A percentile compares a stretch with the other conserved stretches of the same genome.
Conservation (phyloP, 305 asterid genomes). For the Fraxinus ornus region DNA sequence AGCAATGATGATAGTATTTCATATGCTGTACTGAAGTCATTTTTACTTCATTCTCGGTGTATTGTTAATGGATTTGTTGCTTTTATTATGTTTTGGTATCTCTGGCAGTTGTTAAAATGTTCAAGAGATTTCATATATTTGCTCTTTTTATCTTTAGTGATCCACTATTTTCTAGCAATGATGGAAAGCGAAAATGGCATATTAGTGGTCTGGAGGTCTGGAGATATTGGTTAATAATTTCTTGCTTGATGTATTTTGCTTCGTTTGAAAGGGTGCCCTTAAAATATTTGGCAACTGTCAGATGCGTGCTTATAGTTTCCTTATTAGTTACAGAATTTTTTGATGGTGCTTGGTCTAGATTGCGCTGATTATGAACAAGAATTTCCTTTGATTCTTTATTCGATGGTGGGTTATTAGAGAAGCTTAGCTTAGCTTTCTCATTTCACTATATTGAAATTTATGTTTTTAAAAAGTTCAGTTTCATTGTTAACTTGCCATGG, state of each 20-base stretch:
- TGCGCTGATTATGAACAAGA: neutral
- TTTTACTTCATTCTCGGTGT: neutral
- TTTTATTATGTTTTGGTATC: neutral
- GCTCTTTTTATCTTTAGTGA: neutral
- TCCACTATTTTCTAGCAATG: neutral
- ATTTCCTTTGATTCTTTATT: neutral
- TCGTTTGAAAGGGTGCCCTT: neutral
- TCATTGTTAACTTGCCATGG: neutral
- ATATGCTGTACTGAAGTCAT: neutral
- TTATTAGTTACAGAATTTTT: neutral
- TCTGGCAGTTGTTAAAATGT: neutral
- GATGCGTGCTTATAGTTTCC: too few relatives aligned
- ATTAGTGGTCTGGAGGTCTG: neutral
- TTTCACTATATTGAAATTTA: neutral
- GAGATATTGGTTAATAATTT: neutral
- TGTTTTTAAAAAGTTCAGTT: neutral
- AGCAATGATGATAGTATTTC: too few relatives aligned
- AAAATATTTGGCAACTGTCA: neutral
- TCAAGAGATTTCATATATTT: neutral
- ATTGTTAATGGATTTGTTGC: slow-evolving; percentile 6
- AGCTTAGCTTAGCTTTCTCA: neutral
- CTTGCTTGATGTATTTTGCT: neutral
- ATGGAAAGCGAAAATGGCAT: neutral
- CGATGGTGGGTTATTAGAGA: neutral
- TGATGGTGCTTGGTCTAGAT: neutral